Evolutionary conservation across 1,139 yeast genomes (phyloP).

Genomic region (Geotrichum siamense): DNA sequence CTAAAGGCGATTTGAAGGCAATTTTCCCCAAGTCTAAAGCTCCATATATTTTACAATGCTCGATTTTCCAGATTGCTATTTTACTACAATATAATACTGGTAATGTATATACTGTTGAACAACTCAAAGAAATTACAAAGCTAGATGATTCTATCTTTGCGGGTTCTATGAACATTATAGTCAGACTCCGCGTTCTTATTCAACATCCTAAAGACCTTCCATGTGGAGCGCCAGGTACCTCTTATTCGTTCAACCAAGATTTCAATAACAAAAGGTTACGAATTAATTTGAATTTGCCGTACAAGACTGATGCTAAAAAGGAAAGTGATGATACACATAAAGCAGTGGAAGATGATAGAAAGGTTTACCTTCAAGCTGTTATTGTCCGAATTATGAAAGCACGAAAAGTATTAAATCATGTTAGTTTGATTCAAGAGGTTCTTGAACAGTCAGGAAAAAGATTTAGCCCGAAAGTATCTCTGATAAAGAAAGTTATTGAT

Average conservation of each 20-base stretch:
- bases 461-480: constrained; percentile 77
- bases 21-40: constrained; percentile 59
- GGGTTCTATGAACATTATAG: constrained; percentile 68
- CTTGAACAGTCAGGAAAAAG: constrained; percentile 79
- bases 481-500: constrained; percentile 83
- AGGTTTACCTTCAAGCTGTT: constrained; percentile 81
- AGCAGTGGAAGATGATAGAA: constrained; percentile 82
- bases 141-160: constrained; percentile 59
- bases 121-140: constrained; percentile 62
- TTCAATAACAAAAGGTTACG: constrained; percentile 80
- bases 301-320: constrained; percentile 66
- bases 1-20: constrained; percentile 90
- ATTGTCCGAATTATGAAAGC: constrained; percentile 97
- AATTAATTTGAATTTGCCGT: constrained; percentile 77
- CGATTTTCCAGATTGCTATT: constrained; percentile 82
- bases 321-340: constrained; percentile 79
- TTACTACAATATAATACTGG: constrained; percentile 68
- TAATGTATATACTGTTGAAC: constrained; percentile 51
- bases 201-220: constrained; percentile 41
- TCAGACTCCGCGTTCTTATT: constrained; percentile 66
- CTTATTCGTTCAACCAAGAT: constrained; percentile 66
- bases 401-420: constrained; percentile 70
- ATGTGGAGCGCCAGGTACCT: constrained; percentile 42
- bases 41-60: constrained; percentile 80
- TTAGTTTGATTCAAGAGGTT: constrained; percentile 78